These are phyloP conservation scores for Aspergillus tamarii DNA, from an alignment of 2,329 filamentous ascomycete genomes.

Conservation along the genomic window DNA sequence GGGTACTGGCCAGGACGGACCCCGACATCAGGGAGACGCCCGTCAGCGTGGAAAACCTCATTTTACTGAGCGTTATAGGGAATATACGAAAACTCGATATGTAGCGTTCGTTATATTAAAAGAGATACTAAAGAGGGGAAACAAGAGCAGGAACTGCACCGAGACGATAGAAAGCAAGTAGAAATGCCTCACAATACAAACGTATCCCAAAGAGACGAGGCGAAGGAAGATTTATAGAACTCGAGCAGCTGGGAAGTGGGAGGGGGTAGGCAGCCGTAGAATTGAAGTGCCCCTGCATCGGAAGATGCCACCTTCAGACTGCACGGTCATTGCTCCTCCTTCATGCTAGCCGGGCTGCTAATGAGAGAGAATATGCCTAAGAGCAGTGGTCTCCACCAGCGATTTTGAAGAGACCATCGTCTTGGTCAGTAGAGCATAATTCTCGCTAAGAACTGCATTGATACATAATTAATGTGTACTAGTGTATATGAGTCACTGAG, in stretches of 20 bases:
- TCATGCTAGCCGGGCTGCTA: not conserved
- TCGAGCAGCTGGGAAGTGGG: not conserved
- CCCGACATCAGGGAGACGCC: not conserved
- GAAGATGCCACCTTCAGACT: not conserved
- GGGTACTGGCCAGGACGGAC: not conserved
- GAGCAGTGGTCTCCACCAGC: not conserved
- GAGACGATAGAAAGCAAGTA: not conserved
- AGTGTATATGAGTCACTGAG: not conserved
- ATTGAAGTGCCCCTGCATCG: not conserved
- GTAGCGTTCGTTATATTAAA: not conserved
- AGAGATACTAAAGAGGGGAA: not conserved
- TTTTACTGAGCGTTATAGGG: not conserved
- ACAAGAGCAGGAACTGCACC: not conserved
- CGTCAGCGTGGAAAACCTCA: not conserved
- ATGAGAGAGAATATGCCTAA: not conserved
- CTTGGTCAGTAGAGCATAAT: not conserved
- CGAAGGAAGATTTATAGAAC: not conserved
- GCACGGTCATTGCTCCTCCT: not conserved
- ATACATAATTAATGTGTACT: not conserved
- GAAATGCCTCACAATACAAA: not conserved
- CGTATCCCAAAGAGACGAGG: not conserved
- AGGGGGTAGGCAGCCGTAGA: not conserved
- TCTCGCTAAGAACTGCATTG: not conserved
- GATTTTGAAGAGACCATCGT: not conserved
- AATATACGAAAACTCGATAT: not conserved